Evolutionary conservation across 176 grass and related monocot genomes (phyloP).

Genomic region (Triticum aestivum): DNA sequence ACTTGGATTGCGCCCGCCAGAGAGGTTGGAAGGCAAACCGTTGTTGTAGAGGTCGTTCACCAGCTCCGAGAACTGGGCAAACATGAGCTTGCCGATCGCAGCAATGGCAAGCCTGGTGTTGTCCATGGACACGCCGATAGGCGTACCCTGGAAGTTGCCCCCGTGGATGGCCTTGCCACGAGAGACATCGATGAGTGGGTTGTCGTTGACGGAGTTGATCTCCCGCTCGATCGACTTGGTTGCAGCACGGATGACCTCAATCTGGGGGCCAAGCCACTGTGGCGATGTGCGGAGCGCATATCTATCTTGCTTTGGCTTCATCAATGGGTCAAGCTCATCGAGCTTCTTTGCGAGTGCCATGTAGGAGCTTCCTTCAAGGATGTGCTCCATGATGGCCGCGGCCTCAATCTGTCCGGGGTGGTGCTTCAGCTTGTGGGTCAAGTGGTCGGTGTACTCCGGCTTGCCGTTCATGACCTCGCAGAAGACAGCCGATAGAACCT

Average conservation of each 20-base stretch:
- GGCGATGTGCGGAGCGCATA: constrained; percentile 93
- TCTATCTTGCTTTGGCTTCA: constrained; percentile 93
- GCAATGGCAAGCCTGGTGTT: constrained; percentile 73
- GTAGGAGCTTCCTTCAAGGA: constrained; percentile 73
- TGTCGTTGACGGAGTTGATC: constrained; percentile 93
- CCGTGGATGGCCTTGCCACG: constrained; percentile 75
- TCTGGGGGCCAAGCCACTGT: constrained; percentile 85
- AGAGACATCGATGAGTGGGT: constrained; percentile 79
- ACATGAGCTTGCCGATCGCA: constrained; percentile 65
- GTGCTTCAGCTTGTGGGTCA: constrained; percentile 85
- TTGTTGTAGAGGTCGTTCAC: constrained; percentile 93
- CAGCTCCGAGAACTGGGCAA: constrained; percentile 86
- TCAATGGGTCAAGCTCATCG: constrained; percentile 61
- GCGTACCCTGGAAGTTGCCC: constrained; percentile 85
- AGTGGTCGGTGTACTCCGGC: constrained; percentile 80
- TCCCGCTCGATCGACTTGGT: constrained; percentile 75
- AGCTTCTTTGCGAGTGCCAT: constrained; percentile 62
- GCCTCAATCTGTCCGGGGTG: constrained; percentile 29
- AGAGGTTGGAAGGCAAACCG: constrained; percentile 76
- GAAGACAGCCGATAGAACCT: constrained; percentile 75
- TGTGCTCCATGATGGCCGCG: constrained; percentile 86
- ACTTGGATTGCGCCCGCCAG: constrained; percentile 82
- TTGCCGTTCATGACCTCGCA: constrained; percentile 93
- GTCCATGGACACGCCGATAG: constrained; percentile 92
- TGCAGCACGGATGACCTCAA: constrained; percentile 76